Evolutionary conservation across 495 filamentous ascomycete genomes (phyloP).

Genomic region (Umbilicaria muhlenbergii): DNA sequence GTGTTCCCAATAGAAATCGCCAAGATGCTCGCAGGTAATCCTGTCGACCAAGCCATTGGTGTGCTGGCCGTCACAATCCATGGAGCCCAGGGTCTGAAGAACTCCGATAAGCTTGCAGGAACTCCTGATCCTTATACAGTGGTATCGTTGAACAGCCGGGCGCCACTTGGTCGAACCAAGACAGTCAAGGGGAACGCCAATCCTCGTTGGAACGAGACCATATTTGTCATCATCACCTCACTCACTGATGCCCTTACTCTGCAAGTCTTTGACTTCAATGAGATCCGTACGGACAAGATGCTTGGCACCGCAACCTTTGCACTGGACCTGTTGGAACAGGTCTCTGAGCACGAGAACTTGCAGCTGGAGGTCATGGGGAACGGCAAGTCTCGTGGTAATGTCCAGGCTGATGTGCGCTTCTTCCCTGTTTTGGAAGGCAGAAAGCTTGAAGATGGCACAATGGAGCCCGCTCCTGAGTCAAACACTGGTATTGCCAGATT

Average conservation of each 20-base stretch:
- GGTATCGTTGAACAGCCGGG: slow-evolving; percentile 71
- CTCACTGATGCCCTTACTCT: slow-evolving; percentile 75
- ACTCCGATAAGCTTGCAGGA: slow-evolving; percentile 82
- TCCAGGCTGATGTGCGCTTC: slow-evolving; percentile 77
- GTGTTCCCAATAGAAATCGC: slow-evolving; percentile 97
- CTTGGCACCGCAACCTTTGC: slow-evolving; percentile 74
- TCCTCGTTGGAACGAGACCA: slow-evolving; percentile 90
- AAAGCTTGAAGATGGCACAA: slow-evolving; percentile 58
- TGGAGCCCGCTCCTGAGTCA: slow-evolving; percentile 67
- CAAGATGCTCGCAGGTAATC: slow-evolving; percentile 92
- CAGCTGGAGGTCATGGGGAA: slow-evolving; percentile 71
- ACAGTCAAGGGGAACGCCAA: slow-evolving; percentile 67
- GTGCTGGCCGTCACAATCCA: slow-evolving; percentile 85
- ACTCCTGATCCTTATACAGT: slow-evolving; percentile 85
- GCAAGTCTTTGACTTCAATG: slow-evolving; percentile 82
- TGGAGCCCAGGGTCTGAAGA: slow-evolving; percentile 82
- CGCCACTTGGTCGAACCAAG: slow-evolving; percentile 75
- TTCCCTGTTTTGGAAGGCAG: slow-evolving; percentile 76
- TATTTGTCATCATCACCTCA: slow-evolving; percentile 85
- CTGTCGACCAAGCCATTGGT: slow-evolving; percentile 91
- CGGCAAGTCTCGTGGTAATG: slow-evolving; percentile 64
- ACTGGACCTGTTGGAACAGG: slow-evolving; percentile 63
- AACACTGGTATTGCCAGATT: slow-evolving; percentile 88
- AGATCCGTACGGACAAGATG: slow-evolving; percentile 90
- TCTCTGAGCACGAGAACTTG: slow-evolving; percentile 66